A percentile compares a stretch with the other conserved stretches of the same genome.
Conservation (phyloP, 768 basidiomycete genomes). For the Mycena alexandri region DNA sequence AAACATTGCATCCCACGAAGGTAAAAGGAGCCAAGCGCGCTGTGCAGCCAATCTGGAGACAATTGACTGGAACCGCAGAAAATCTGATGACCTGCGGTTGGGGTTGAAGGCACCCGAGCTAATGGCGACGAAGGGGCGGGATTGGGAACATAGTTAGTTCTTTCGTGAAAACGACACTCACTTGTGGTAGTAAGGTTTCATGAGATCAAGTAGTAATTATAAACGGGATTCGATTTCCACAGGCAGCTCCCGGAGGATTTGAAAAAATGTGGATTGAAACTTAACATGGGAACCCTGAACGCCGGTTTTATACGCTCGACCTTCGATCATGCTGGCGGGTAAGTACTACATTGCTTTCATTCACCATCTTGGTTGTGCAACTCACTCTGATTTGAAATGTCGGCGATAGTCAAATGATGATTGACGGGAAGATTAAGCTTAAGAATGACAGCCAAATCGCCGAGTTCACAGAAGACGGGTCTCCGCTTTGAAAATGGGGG, state of each 20-base stretch:
- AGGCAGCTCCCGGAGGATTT: conserved; percentile 63
- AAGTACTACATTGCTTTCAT: too few relatives aligned
- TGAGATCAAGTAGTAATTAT: not conserved
- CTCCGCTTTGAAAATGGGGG: conserved; percentile 64
- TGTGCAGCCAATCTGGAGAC: not conserved
- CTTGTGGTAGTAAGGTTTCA: not conserved
- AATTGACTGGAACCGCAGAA: not conserved
- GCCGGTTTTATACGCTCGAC: conserved; percentile 56
- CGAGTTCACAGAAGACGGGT: conserved; percentile 57
- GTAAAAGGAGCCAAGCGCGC: not conserved
- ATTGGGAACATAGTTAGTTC: conserved; percentile 8
- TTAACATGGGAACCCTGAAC: conserved; percentile 56
- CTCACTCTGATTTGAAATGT: conserved; percentile 54
- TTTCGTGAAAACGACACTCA: conserved; percentile 2
- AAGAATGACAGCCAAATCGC: conserved; percentile 70
- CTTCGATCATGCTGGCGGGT: conserved; percentile 58
- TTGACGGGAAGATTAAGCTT: conserved; percentile 78
- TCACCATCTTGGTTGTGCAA: too few relatives aligned
- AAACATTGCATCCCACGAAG: not conserved
- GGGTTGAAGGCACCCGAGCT: not conserved
- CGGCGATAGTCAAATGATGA: conserved; percentile 71
- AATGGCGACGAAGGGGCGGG: conserved; percentile 2
- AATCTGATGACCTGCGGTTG: not conserved
- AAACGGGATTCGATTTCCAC: not conserved
- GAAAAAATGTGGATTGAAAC: conserved; percentile 60